phyloP scores from a whole-genome alignment of 495 filamentous ascomycete genomes.

The Barbatosphaeria neglecta region DNA sequence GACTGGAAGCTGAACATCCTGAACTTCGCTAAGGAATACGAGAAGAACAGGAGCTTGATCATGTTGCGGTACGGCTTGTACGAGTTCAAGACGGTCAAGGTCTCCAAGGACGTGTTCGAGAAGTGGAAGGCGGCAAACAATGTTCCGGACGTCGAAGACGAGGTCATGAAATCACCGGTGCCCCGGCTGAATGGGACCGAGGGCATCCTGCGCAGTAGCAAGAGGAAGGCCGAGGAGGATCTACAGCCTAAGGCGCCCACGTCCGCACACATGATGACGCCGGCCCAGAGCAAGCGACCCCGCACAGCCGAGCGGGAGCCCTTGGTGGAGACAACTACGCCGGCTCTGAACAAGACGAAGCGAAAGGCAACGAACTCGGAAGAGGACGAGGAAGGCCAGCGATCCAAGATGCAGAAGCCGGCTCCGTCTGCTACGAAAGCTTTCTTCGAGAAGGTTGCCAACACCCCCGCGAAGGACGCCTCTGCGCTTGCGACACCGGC shows the following conservation, averaged over 20 bases:
- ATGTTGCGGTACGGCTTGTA: constrained; percentile 41
- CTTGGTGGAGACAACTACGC: constrained; percentile 4
- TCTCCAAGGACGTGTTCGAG: constrained; percentile 33
- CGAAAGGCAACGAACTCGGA: constrained; percentile 30
- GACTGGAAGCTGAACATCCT: constrained; percentile 41
- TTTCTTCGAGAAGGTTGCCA: constrained; percentile 34
- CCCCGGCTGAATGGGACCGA: constrained; percentile 8
- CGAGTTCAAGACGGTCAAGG: constrained; percentile 40
- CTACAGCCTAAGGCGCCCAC: constrained; percentile 18
- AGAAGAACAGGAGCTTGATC: constrained; percentile 41
- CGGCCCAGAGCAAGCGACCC: constrained; percentile 30
- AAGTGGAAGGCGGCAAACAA: constrained; percentile 36
- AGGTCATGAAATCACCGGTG: constrained; percentile 3
- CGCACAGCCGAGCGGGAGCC: constrained; percentile 20
- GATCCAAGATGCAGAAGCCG: constrained; percentile 48
- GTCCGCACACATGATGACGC: constrained; percentile 18
- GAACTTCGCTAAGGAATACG: constrained; percentile 42
- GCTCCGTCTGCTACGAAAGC: constrained; percentile 37
- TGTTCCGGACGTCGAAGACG: constrained; percentile 26
- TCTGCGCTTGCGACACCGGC: neutral
- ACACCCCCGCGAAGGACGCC: constrained; percentile 10
- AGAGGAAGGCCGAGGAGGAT: constrained; percentile 38
- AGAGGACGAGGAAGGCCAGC: constrained; percentile 42
- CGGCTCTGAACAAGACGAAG: constrained; percentile 27
- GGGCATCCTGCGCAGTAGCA: constrained; percentile 9